Evolutionary conservation across 2,329 filamentous ascomycete species (phyloP), one percentile per base, ranked within the genome.

Genomic region (Chaetomium sp.): DNA sequence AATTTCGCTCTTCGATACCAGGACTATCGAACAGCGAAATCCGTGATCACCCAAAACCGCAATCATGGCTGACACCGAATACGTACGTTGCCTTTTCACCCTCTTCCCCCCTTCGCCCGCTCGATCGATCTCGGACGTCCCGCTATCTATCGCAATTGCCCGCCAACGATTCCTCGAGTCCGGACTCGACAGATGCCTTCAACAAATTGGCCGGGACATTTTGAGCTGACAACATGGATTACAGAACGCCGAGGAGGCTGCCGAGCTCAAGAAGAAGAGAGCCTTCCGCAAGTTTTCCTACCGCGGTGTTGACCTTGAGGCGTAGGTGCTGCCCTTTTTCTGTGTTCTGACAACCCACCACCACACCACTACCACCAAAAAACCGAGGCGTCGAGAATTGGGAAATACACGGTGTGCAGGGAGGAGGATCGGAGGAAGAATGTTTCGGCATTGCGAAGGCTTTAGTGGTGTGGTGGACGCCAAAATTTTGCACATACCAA

Each of bases 191-290:
- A 27, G 44, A 35, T 9, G n/a, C 43, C n/a, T 7, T 27, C 35
- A 50, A 36, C 41, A 8, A 42, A 14, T n/a, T 8, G 40, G 5
- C 37, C 43, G 44, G 36, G 52, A 32, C 34, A 32, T 10, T 36
- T 9, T 3, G 5, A 43, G 54, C 57, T 59, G 44, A 59, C 35
- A 9, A 32, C 45, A 47, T 41, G 19, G 27, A 55, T 58, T 59
- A 69, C 71, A 96, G 91, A 92, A 96, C 82, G 87, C 91, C 76
- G 91, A 95, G 83, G 89, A 94, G 85, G 92, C 92, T 79, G 92
- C 91, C 76, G 94, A 96, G 89, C 82, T 99, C 79, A 99, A 97
- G 91, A 95, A 89, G 85, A 95, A 88, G 84, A 95, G 94, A 92
- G 82, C 91, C 70, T 96, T 97, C 89, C 89, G 91, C 82, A 99